Evolutionary conservation across 2,329 filamentous ascomycete genomes (phyloP).

Genomic region (Fusarium sp.): DNA sequence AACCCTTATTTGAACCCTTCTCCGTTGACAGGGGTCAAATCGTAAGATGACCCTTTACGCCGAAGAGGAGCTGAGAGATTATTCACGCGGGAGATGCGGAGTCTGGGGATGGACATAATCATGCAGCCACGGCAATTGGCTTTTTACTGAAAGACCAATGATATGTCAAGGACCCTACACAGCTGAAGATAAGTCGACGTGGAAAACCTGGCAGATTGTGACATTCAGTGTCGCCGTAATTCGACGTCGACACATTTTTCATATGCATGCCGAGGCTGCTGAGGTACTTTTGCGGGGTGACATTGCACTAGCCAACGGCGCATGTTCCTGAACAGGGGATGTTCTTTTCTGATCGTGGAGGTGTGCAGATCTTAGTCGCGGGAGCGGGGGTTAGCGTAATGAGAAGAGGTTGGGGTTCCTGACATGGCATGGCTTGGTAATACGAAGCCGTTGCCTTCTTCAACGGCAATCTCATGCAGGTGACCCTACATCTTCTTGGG

Average conservation of each 20-base stretch:
- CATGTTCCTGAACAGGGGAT: constrained; percentile 27
- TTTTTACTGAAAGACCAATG: background rate
- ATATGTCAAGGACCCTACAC: background rate
- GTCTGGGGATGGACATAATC: background rate
- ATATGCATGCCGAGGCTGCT: constrained; percentile 41
- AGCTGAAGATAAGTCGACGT: background rate
- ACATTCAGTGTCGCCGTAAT: constrained; percentile 5
- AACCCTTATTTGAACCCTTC: constrained; percentile 13
- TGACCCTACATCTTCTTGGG: background rate
- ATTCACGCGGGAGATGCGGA: background rate
- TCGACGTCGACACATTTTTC: constrained; percentile 31
- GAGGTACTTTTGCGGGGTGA: constrained; percentile 25
- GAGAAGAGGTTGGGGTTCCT: background rate
- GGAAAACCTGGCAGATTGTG: background rate
- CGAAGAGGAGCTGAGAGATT: constrained; percentile 5
- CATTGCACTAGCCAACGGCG: constrained; percentile 10
- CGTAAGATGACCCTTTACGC: background rate
- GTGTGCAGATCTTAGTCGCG: constrained; percentile 18
- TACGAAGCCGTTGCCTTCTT: constrained; percentile 1
- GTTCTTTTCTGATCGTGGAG: constrained; percentile 8
- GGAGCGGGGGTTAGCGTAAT: constrained; percentile 5
- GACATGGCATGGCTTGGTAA: background rate
- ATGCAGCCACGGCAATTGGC: constrained; percentile 6
- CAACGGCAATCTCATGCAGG: background rate
- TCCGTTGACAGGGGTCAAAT: background rate